Base-by-base conservation (phyloP, 2,329 filamentous ascomycete genomes). In the Ceratocystis ficicola region DNA sequence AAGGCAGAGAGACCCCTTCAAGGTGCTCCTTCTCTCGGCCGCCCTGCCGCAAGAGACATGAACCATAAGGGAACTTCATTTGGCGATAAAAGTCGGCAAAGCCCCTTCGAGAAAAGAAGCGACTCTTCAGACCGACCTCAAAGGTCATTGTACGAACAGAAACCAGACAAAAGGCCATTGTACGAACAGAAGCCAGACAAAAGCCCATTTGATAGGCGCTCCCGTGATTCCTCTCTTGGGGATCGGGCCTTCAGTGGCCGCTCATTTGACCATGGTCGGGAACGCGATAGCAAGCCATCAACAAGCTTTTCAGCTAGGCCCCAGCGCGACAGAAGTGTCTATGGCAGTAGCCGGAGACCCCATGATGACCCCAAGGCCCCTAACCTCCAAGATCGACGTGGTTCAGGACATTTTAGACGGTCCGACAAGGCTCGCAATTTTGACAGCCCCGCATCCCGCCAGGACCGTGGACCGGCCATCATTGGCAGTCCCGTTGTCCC, bases 401-500 rank as follows among this genome's bases (percentile, higher is more conserved):
- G 17, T 1, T 60, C 41, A 17, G 12, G 28, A 15, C 22, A 28
- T 0, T 57, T 28, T 32, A 32, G 52, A 57, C 52, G 52, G 52
- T 10, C 52, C 52, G 22, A 28, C 22, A 7, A 22, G 22, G 17
- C 52, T 32, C 22, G 28, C 8, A 32, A 32, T 15, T n/a, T 57
- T 15, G 15, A 32, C 52, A 30, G 12, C 22, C 15, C 22, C 12
- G 30, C 52, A 22, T 22, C 28, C 22, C 22, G 15, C 22, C 10
- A 57, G 28, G 52, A 57, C 3, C 52, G 22, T n/a, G 28, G 15
- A 10, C 52, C 52, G 28, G 52, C 66, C 57, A 63, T 64, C 7
- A 63, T 68, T 20, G 66, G 66, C 28, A 65, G 59, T 8, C 66
- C 67, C 17, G 41, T 66, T 28, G 67, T 68, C 15, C 67, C 64